phyloP scores from a whole-genome alignment of 2,329 filamentous ascomycete genomes.

The Fusarium coffeatum region DNA sequence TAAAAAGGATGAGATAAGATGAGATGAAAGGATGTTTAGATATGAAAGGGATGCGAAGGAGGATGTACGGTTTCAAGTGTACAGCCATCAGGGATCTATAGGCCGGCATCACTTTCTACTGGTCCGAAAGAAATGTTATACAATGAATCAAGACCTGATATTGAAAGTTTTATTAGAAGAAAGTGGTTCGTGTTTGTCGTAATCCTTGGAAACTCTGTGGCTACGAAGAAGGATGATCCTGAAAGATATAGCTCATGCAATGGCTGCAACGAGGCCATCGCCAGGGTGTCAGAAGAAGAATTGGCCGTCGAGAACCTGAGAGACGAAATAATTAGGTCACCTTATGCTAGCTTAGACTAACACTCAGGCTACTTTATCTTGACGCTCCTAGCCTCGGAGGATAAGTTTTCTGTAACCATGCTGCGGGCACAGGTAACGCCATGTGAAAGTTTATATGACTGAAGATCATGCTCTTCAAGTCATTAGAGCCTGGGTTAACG shows the following conservation, averaged over 20 bases:
- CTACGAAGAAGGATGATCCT: neutral
- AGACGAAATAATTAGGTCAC: too few relatives aligned
- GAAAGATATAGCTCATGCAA: conserved; percentile 19
- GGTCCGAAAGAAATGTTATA: conserved; percentile 13
- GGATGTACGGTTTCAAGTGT: conserved; percentile 32
- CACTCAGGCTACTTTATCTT: too few relatives aligned
- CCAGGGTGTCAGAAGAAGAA: neutral
- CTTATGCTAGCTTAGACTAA: too few relatives aligned
- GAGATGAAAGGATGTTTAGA: conserved; percentile 25
- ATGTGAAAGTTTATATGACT: conserved; percentile 13
- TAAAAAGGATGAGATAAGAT: conserved; percentile 1
- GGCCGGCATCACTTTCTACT: conserved; percentile 1
- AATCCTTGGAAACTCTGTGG: conserved; percentile 3
- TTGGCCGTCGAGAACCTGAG: too few relatives aligned
- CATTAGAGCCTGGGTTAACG: neutral
- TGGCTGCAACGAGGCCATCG: conserved; percentile 8
- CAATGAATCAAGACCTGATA: neutral
- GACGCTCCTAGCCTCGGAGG: too few relatives aligned
- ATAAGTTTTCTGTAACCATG: too few relatives aligned
- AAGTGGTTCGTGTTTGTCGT: conserved; percentile 2
- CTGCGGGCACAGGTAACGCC: neutral
- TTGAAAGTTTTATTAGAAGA: conserved; percentile 1
- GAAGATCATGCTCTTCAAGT: neutral
- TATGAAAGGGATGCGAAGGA: conserved; percentile 15
- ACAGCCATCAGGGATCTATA: conserved; percentile 1